Percentiles rank a stretch among this genome's conserved stretches.
These are phyloP conservation scores for Xylariomycetidae sp. DNA, from an alignment of 2,329 filamentous ascomycete genomes.

Conservation along the genomic window DNA sequence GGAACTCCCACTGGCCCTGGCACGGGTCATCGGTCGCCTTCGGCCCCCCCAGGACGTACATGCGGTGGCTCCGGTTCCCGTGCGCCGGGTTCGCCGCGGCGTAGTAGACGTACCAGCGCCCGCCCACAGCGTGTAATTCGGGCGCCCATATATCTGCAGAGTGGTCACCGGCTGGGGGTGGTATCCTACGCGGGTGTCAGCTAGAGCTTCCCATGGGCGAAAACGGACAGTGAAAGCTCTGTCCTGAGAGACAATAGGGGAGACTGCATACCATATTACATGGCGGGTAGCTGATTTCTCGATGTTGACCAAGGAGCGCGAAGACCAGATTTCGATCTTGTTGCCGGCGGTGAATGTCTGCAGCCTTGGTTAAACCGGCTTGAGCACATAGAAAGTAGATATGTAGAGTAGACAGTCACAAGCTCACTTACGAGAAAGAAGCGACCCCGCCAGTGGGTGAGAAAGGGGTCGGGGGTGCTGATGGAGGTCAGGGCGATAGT, in stretches of 20 bases:
- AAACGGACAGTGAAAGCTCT: no score
- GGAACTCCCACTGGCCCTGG: constrained; percentile 25
- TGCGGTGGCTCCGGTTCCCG: constrained; percentile 28
- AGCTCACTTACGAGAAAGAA: constrained; percentile 23
- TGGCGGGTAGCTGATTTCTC: constrained; percentile 18
- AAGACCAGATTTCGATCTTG: constrained; percentile 28
- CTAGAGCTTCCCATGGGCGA: neutral
- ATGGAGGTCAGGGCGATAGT: constrained; percentile 25
- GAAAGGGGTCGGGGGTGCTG: constrained; percentile 27
- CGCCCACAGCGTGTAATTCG: constrained; percentile 25
- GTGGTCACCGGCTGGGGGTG: constrained; percentile 23
- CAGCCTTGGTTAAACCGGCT: no score
- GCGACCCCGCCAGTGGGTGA: constrained; percentile 17
- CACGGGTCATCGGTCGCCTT: constrained; percentile 21
- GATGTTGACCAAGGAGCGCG: constrained; percentile 22
- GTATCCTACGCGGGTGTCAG: constrained; percentile 18
- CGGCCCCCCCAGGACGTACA: constrained; percentile 28
- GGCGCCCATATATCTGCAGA: constrained; percentile 29
- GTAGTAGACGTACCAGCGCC: constrained; percentile 31
- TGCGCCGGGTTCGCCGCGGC: constrained; percentile 21
- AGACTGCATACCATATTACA: constrained; percentile 24
- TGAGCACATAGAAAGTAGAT: no score
- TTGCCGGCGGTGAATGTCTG: constrained; percentile 28
- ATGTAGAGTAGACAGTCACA: no score
- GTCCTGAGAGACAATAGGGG: no score